Conservation (phyloP, 257 asterid species). For the Ilex asprella region DNA sequence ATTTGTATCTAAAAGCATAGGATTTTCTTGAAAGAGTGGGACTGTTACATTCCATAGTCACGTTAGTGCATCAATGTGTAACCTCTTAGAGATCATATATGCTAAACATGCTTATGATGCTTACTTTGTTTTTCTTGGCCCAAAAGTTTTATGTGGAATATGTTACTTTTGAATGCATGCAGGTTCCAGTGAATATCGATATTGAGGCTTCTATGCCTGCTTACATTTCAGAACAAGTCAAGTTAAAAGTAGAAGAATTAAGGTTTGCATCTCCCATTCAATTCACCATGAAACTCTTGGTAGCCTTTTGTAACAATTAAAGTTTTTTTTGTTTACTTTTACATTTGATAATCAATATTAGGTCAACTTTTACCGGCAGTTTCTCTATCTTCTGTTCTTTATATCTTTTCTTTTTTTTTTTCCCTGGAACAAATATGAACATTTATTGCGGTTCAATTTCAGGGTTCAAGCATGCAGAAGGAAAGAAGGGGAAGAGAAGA, state of each 20-base stretch:
- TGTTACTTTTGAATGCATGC: constrained; percentile 6
- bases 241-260: constrained; percentile 43
- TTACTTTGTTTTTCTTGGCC: too few relatives aligned
- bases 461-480: constrained; percentile 41
- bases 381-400: neutral
- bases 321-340: neutral
- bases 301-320: neutral
- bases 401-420: neutral
- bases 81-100: too few relatives aligned
- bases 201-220: constrained; percentile 32
- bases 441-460: neutral
- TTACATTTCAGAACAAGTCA: constrained; percentile 47
- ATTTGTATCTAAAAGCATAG: too few relatives aligned
- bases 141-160: too few relatives aligned
- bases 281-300: neutral
- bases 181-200: constrained; percentile 36
- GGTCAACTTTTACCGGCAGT: neutral
- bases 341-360: too few relatives aligned
- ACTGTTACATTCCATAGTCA: too few relatives aligned
- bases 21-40: too few relatives aligned
- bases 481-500: constrained; percentile 46
- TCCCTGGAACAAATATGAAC: neutral
- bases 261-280: constrained; percentile 37
- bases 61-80: too few relatives aligned
- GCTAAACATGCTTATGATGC: too few relatives aligned